These are phyloP conservation scores for Escallonia rubra DNA, from an alignment of 129 eudicot species.

Conservation along the genomic window DNA sequence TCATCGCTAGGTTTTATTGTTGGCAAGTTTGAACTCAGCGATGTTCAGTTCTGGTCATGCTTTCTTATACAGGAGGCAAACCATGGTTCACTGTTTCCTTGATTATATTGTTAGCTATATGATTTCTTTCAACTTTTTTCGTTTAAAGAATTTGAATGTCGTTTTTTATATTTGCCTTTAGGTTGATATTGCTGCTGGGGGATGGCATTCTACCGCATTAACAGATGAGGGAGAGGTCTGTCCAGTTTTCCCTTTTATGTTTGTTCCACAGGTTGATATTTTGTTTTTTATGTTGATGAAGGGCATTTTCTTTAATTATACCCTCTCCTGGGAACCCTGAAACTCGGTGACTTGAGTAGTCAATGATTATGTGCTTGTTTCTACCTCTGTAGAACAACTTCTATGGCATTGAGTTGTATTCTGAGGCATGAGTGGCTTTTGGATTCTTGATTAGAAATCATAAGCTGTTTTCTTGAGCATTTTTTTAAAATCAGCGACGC, in stretches of 20 bases:
- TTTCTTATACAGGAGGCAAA: neutral
- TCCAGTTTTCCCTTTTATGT: neutral
- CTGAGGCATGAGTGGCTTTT: neutral
- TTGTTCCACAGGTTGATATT: slow-evolving; percentile 1
- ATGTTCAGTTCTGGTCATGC: too few relatives aligned
- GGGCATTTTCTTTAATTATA: neutral
- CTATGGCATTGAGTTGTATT: too few relatives aligned
- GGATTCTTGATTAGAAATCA: neutral
- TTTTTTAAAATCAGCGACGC: neutral
- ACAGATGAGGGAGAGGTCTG: slow-evolving; percentile 96
- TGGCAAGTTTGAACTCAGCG: too few relatives aligned
- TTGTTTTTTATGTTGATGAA: neutral
- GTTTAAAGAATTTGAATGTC: neutral
- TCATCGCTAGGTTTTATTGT: too few relatives aligned
- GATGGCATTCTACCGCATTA: slow-evolving; percentile 98
- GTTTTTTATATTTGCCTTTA: slow-evolving; percentile 21
- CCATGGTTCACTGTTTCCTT: neutral
- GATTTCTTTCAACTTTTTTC: neutral
- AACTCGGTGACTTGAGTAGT: too few relatives aligned
- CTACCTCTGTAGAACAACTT: too few relatives aligned
- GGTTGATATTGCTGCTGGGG: slow-evolving; percentile 99
- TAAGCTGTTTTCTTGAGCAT: neutral
- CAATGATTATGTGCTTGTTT: too few relatives aligned
- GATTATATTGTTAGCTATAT: neutral
- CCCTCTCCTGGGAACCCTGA: too few relatives aligned